phyloP scores from a whole-genome alignment of 116 monocot species.

The Trichopus zeylanicus region DNA sequence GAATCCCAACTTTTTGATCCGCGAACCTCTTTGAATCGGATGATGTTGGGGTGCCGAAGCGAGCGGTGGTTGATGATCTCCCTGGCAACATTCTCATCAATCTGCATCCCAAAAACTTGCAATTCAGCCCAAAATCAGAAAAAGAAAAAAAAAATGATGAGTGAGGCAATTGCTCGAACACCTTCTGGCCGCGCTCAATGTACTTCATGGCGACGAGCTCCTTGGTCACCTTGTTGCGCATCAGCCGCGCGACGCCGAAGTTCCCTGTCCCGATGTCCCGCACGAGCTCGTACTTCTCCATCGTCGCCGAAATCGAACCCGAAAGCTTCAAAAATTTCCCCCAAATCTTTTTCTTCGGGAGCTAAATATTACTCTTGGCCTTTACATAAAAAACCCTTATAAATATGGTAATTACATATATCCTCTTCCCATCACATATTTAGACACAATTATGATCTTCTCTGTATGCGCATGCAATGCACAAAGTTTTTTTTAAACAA shows the following conservation, averaged over 20 bases:
- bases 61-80: slow-evolving; percentile 70
- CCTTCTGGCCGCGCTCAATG: slow-evolving; percentile 45
- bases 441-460: no score
- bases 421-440: no score
- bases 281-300: slow-evolving; percentile 20
- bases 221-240: slow-evolving; percentile 68
- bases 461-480: no score
- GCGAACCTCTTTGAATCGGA: slow-evolving; percentile 71
- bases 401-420: no score
- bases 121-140: neutral
- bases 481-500: no score
- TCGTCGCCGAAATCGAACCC: no score
- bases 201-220: slow-evolving; percentile 68
- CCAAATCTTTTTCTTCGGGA: no score
- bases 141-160: neutral
- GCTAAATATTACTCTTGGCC: no score
- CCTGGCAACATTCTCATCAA: slow-evolving; percentile 61
- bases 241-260: slow-evolving; percentile 59
- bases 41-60: slow-evolving; percentile 57
- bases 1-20: no score
- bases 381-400: no score
- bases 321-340: no score
- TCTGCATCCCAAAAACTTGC: neutral
- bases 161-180: no score
- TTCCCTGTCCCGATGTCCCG: slow-evolving; percentile 41